Evolutionary conservation across 2,329 filamentous ascomycete species (phyloP).

Genomic region (Atkinsonella hypoxylon): DNA sequence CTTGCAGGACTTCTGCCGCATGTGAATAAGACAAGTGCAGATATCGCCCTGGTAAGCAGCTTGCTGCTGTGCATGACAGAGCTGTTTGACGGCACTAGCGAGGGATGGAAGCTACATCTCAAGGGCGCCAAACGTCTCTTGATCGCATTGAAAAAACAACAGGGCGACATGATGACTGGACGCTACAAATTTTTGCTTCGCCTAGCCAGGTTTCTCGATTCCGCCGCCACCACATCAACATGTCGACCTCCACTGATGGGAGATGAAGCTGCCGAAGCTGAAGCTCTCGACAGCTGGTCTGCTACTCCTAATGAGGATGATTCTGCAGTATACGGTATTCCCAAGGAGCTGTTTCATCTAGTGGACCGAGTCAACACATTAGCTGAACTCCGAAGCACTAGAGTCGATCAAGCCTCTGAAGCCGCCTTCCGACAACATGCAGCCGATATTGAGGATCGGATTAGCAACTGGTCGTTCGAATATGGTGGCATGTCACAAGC

Average conservation of each 20-base stretch:
- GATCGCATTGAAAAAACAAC: conserved; percentile 18
- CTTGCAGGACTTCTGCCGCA: conserved; percentile 22
- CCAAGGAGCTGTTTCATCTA: conserved; percentile 22
- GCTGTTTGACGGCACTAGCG: conserved; percentile 28
- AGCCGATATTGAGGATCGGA: conserved; percentile 19
- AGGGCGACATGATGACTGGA: conserved; percentile 22
- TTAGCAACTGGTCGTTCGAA: conserved; percentile 26
- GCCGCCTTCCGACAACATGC: conserved; percentile 18
- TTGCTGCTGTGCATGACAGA: conserved; percentile 30
- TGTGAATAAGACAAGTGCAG: conserved; percentile 19
- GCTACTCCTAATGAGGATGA: conserved; percentile 19
- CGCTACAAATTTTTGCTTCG: conserved; percentile 26
- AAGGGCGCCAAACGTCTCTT: conserved; percentile 28
- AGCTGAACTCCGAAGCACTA: conserved; percentile 20
- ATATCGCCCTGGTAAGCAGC: conserved; percentile 27
- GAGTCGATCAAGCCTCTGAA: conserved; percentile 19
- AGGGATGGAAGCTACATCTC: conserved; percentile 30
- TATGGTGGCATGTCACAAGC: conserved; percentile 16
- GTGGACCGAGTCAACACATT: conserved; percentile 21
- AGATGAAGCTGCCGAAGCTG: conserved; percentile 18
- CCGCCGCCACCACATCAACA: conserved; percentile 21
- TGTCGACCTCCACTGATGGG: conserved; percentile 23
- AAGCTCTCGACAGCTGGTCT: conserved; percentile 16
- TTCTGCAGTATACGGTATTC: conserved; percentile 23
- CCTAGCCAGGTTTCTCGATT: conserved; percentile 21